phyloP scores from a whole-genome alignment of 371 early-diverging fungal genomes.

The Thermomucor indicae-seudaticae region DNA sequence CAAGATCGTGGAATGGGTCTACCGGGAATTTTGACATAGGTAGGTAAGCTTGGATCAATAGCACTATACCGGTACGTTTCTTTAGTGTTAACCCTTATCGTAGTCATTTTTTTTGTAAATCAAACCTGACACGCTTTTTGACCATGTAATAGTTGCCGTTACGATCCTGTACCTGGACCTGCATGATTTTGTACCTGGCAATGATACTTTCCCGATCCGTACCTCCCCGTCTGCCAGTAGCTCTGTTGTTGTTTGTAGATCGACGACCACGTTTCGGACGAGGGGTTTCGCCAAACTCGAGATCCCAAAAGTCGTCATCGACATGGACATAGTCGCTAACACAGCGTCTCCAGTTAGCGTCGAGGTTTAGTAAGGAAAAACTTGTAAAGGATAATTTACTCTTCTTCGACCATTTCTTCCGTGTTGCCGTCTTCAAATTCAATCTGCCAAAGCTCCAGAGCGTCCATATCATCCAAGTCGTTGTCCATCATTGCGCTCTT shows the following conservation, averaged over 20 bases:
- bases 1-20: conserved; percentile 80
- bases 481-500: conserved; percentile 64
- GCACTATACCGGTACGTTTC: conserved; percentile 28
- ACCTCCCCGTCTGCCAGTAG: conserved; percentile 26
- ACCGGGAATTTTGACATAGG: conserved; percentile 84
- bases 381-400: conserved; percentile 40
- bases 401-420: conserved; percentile 76
- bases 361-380: not conserved
- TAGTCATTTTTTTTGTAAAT: not conserved
- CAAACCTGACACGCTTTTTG: conserved; percentile 70
- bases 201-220: conserved; percentile 65
- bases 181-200: conserved; percentile 79
- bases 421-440: conserved; percentile 64
- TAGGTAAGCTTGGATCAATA: conserved; percentile 79
- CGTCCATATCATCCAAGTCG: conserved; percentile 63
- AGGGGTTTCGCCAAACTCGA: conserved; percentile 59
- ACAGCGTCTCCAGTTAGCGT: not conserved
- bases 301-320: conserved; percentile 84
- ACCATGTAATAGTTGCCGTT: conserved; percentile 77
- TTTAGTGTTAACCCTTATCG: not conserved
- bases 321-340: conserved; percentile 72
- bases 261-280: conserved; percentile 21
- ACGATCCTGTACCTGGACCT: conserved; percentile 78
- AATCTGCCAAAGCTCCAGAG: conserved; percentile 72
- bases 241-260: conserved; percentile 10